These are phyloP conservation scores for Penstemon eatonii DNA, from an alignment of 257 asterid species.

Conservation along the genomic window DNA sequence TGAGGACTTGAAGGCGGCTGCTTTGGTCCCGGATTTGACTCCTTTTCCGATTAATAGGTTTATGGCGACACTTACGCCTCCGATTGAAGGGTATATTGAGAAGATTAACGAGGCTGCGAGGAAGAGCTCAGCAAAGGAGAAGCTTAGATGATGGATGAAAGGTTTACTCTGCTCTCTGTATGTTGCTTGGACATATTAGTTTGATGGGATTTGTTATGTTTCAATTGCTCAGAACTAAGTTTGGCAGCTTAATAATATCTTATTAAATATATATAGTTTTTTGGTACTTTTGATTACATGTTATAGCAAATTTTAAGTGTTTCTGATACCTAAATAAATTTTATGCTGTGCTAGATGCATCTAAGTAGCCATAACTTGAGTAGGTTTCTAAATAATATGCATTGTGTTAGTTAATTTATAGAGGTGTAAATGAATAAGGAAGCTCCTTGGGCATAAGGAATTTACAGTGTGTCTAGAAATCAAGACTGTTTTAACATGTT, in stretches of 20 bases:
- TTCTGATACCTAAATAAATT: no score
- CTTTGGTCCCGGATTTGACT: conserved; percentile 70
- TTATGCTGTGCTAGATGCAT: no score
- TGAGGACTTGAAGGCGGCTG: conserved; percentile 67
- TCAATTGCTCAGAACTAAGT: no score
- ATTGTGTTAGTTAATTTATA: no score
- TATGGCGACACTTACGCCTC: conserved; percentile 89
- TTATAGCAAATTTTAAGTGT: no score
- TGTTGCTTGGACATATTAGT: neutral
- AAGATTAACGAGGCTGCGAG: conserved; percentile 83
- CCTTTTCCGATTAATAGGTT: conserved; percentile 74
- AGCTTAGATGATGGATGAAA: conserved; percentile 53
- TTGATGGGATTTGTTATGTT: neutral
- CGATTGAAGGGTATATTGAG: conserved; percentile 88
- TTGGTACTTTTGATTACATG: no score
- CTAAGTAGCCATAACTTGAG: no score
- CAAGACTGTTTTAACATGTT: neutral
- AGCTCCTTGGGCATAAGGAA: no score
- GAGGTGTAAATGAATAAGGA: no score
- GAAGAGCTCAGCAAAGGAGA: conserved; percentile 60
- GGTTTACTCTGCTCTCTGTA: neutral
- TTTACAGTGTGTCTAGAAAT: neutral
- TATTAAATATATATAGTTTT: no score
- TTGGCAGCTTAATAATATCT: no score
- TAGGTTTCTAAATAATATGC: no score